Base-by-base conservation (phyloP, 2,329 filamentous ascomycete genomes). In the Fusarium pseudoanthophilum region DNA sequence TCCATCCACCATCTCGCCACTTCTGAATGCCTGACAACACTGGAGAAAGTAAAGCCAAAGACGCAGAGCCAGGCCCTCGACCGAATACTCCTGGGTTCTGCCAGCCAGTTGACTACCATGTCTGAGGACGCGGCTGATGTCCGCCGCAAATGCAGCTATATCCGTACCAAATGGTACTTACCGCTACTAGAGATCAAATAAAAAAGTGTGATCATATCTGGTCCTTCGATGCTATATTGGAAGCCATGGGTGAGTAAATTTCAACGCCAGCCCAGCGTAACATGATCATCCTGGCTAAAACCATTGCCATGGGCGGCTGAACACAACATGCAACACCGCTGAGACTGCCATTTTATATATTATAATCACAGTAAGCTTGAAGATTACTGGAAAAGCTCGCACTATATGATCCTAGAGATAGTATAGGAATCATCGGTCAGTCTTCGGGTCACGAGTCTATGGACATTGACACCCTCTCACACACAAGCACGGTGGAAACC, bases 1-100 rank as follows among this genome's bases (percentile, higher is more conserved):
- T 51, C 65, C 7, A 60, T 71, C 24, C 67, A 74, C 42, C 24
- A 60, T 15, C 49, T 61, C 37, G 65, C 74, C 11, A 72, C 68
- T 24, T 55, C 69, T 10, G 65, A 76, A 20, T 40, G 37, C 20
- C 20, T 21, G 37, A 21, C 37, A 43, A 43, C 42, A 24, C n/a
- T 43, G n/a, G n/a, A 43, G 15, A 24, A 16, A 24, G 18, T 24
- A 6, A 24, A 24, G 20, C 11, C n/a, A n/a, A 6, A 43, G 40
- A 24, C 14, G 40, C n/a, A 3, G 40, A 43, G 14, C 4, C 9
- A 2, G n/a, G 40, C n/a, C 40, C n/a, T 24, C n/a, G n/a, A 43
- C 5, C 16, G 2, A 11, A 15, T 42, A 13, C 36, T 37, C 16
- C 10, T 20, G 32, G 32, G 15, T 34, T 34, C 32, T 34, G 32